phyloP scores from a whole-genome alignment of 805 yeast genomes.

The Crinitomyces ghanaensis region DNA sequence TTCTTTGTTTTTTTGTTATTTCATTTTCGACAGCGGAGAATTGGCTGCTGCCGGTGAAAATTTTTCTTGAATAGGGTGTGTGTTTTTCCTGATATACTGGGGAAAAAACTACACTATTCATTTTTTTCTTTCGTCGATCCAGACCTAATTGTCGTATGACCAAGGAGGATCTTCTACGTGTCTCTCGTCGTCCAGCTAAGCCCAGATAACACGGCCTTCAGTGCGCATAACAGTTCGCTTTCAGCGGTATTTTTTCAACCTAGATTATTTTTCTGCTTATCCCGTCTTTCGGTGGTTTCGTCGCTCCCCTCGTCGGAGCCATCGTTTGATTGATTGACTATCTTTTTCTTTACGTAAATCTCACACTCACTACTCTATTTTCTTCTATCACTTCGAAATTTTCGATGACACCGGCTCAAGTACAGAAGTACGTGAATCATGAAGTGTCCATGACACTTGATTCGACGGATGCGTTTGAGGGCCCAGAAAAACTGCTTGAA shows the following conservation, averaged over 20 bases:
- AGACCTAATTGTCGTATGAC: conserved; percentile 19
- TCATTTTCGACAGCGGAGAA: too few species aligned
- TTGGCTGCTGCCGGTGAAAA: neutral
- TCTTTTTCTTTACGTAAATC: too few species aligned
- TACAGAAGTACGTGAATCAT: conserved; percentile 49
- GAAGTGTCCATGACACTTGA: conserved; percentile 68
- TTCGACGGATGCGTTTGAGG: conserved; percentile 89
- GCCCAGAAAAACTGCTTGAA: conserved; percentile 90
- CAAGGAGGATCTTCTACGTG: conserved; percentile 27
- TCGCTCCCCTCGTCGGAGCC: conserved; percentile 8
- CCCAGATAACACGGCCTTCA: conserved; percentile 22
- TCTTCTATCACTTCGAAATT: conserved; percentile 5
- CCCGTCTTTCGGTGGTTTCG: conserved; percentile 3
- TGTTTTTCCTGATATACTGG: conserved; percentile 9
- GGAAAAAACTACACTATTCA: conserved; percentile 7
- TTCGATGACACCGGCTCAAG: conserved; percentile 7
- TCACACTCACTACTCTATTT: neutral
- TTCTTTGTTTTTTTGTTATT: too few species aligned
- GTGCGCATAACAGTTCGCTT: too few species aligned
- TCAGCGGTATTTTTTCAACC: neutral
- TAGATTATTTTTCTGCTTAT: conserved; percentile 2
- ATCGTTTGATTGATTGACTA: neutral
- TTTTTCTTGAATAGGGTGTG: conserved; percentile 6
- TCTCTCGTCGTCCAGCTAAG: conserved; percentile 26
- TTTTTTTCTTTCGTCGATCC: conserved; percentile 2